Evolutionary conservation across 257 asterid genomes (phyloP).

Genomic region (Solanum boliviense): DNA sequence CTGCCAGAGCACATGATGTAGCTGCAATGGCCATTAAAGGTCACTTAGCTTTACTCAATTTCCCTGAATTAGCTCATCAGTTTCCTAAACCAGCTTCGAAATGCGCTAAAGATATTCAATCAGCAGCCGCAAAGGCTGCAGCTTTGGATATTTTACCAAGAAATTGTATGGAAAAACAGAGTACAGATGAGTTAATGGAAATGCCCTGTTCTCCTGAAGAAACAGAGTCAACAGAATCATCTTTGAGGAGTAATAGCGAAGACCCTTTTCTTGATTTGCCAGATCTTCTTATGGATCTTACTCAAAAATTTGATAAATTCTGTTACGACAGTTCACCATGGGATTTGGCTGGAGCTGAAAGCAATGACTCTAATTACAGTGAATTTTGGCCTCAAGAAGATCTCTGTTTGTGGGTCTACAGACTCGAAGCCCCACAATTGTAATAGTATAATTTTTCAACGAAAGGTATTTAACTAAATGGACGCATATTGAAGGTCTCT

Average conservation of each 20-base stretch:
- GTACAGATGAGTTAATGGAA: background rate
- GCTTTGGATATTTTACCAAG: background rate
- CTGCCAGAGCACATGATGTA: conserved; percentile 45
- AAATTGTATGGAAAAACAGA: background rate
- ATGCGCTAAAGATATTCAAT: conserved; percentile 31
- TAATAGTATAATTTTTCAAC: background rate
- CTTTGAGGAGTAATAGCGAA: conserved; percentile 10
- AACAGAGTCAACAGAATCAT: conserved; percentile 2
- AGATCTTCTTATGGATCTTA: conserved; percentile 29
- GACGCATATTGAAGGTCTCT: background rate
- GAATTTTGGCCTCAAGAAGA: conserved; percentile 22
- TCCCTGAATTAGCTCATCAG: conserved; percentile 24
- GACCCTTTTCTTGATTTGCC: conserved; percentile 55
- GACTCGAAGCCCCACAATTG: background rate
- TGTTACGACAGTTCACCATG: background rate
- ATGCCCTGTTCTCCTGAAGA: conserved; percentile 8
- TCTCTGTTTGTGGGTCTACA: conserved; percentile 12
- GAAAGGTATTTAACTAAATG: background rate
- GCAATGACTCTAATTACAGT: background rate
- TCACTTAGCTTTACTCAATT: conserved; percentile 28
- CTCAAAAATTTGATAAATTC: conserved; percentile 9
- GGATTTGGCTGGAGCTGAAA: conserved; percentile 1
- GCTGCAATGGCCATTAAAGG: conserved; percentile 41
- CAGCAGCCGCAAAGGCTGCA: conserved; percentile 36
- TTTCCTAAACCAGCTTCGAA: conserved; percentile 29